phyloP scores from a whole-genome alignment of 179 eudicot species.

The Spergularia azorica region DNA sequence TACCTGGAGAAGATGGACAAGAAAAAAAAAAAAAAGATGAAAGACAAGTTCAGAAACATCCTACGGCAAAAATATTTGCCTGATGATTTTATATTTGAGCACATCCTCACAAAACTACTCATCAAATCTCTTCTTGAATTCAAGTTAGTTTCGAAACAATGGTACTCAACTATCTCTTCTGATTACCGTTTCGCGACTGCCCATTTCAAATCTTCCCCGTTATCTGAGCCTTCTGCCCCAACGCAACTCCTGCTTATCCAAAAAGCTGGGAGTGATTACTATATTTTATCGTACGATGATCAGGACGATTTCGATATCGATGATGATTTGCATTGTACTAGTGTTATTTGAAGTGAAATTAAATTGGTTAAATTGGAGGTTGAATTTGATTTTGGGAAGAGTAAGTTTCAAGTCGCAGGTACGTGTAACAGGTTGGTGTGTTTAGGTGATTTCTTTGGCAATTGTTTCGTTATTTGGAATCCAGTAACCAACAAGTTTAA shows the following conservation, averaged over 20 bases:
- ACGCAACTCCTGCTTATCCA: neutral
- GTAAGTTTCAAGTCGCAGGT: neutral
- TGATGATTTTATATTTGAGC: constrained; percentile 7
- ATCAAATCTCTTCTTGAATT: constrained; percentile 6
- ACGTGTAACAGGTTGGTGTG: constrained; percentile 15
- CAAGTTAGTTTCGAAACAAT: constrained; percentile 12
- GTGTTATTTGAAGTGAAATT: too few relatives aligned
- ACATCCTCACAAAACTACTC: constrained; percentile 16
- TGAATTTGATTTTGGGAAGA: too few relatives aligned
- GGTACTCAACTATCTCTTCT: constrained; percentile 22
- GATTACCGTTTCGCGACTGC: neutral
- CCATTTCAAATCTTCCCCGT: constrained; percentile 3
- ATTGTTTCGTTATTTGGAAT: constrained; percentile 9
- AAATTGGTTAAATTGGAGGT: too few relatives aligned
- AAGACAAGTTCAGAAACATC: neutral
- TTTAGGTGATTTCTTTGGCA: neutral
- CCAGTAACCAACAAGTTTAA: neutral
- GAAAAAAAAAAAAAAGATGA: neutral
- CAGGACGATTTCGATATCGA: neutral
- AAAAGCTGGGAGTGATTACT: neutral
- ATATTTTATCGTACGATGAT: neutral
- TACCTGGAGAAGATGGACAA: neutral
- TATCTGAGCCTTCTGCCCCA: neutral
- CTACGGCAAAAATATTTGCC: neutral
- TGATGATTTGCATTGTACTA: too few relatives aligned